Percentiles rank a stretch among this genome's conserved stretches.
phyloP scores from a whole-genome alignment of 805 yeast genomes.

The Wickerhamiella parazyma region DNA sequence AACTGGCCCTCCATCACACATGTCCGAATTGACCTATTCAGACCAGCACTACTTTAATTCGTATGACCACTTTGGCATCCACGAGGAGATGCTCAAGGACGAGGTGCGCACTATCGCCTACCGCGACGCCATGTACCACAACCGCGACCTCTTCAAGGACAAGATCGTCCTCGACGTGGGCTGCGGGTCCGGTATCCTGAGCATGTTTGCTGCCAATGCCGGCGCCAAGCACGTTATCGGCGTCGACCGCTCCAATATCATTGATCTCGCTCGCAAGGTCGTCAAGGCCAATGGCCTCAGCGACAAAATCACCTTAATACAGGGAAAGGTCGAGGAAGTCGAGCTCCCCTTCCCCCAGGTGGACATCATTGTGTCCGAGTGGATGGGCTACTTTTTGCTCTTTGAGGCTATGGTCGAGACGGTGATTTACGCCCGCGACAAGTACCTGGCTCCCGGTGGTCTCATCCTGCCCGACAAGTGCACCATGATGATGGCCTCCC shows the following conservation, averaged over 20 bases:
- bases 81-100: constrained; percentile 98
- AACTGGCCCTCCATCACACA: not conserved
- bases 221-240: constrained; percentile 98
- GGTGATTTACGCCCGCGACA: constrained; percentile 86
- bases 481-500: constrained; percentile 74
- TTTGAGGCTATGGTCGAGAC: constrained; percentile 98
- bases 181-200: constrained; percentile 95
- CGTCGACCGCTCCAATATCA: constrained; percentile 93
- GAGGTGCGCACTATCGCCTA: constrained; percentile 82
- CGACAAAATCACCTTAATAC: constrained; percentile 74
- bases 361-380: constrained; percentile 89
- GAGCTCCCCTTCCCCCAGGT: constrained; percentile 70
- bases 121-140: constrained; percentile 82
- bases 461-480: constrained; percentile 91
- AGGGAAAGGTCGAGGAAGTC: constrained; percentile 92
- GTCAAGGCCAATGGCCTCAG: constrained; percentile 69
- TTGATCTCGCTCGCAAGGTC: constrained; percentile 88
- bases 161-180: constrained; percentile 95
- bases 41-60: constrained; percentile 94
- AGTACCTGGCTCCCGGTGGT: constrained; percentile 65
- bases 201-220: constrained; percentile 97
- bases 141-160: constrained; percentile 77
- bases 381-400: constrained; percentile 97
- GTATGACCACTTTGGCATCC: constrained; percentile 94
- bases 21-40: constrained; percentile 23